Conservation (phyloP, 2,329 filamentous ascomycete genomes). For the Colletotrichum camelliae region DNA sequence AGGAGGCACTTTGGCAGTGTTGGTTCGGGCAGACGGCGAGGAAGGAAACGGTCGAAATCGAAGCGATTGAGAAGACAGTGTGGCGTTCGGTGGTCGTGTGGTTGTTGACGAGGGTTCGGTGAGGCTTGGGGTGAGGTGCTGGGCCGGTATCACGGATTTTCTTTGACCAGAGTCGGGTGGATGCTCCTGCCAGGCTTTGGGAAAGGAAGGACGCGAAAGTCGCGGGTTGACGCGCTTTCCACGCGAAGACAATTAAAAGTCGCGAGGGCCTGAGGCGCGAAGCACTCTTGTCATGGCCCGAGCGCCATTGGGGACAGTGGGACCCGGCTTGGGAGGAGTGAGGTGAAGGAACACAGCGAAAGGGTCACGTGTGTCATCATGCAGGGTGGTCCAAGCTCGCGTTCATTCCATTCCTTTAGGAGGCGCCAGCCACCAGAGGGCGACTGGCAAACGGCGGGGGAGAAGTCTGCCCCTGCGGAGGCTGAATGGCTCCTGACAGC, state of each 20-base stretch:
- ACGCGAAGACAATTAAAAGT: constrained; percentile 22
- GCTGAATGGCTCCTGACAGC: not conserved
- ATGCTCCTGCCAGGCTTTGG: constrained; percentile 1
- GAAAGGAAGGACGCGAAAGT: constrained; percentile 17
- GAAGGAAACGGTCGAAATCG: not conserved
- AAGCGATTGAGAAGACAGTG: not conserved
- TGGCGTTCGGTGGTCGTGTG: not conserved
- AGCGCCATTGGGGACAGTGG: not conserved
- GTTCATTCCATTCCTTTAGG: not conserved
- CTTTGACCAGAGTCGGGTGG: constrained; percentile 15
- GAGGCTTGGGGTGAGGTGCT: constrained; percentile 7
- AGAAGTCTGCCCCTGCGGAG: not conserved
- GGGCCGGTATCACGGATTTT: constrained; percentile 14
- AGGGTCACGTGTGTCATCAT: not conserved
- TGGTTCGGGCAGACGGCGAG: not conserved
- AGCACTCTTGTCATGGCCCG: not conserved
- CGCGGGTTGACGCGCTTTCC: constrained; percentile 13
- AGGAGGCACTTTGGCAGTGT: not conserved
- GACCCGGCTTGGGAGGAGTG: not conserved
- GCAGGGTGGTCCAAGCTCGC: not conserved
- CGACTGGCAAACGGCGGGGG: not conserved
- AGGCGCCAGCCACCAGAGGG: not conserved
- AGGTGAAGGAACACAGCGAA: not conserved
- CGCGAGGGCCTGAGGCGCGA: not conserved
- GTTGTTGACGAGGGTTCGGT: not conserved